Percentiles rank a stretch among this genome's conserved stretches.
Evolutionary conservation across 73 alveolate genomes (phyloP).

Genomic region (Paramecium sexaurelia): DNA sequence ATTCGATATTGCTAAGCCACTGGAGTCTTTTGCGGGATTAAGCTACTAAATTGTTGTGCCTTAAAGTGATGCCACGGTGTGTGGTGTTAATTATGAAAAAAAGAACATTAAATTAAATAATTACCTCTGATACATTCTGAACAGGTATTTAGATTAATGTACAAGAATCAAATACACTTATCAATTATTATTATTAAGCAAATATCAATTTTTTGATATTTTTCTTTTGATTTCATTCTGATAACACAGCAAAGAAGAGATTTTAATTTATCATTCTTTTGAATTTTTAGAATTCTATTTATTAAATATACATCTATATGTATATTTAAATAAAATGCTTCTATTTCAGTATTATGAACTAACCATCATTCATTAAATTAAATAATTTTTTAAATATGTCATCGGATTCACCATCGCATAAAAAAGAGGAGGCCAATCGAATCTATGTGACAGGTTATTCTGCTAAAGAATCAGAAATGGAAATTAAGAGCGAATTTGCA

Average conservation of each 20-base stretch:
- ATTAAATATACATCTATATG: background rate
- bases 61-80: background rate
- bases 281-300: background rate
- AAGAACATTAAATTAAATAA: slow-evolving; percentile 12
- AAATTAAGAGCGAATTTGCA: background rate
- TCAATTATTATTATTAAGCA: background rate
- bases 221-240: background rate
- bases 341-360: background rate
- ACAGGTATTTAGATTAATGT: slow-evolving; percentile 36
- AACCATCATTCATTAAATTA: slow-evolving; percentile 1
- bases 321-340: background rate
- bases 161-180: background rate
- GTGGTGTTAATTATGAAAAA: slow-evolving; percentile 28
- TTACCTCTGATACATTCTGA: slow-evolving; percentile 47
- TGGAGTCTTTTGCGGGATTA: background rate
- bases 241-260: background rate
- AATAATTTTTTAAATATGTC: slow-evolving; percentile 8
- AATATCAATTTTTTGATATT: background rate
- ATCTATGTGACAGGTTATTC: slow-evolving; percentile 43
- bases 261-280: background rate
- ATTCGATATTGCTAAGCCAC: slow-evolving; percentile 33
- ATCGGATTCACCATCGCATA: slow-evolving; percentile 5
- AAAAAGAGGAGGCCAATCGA: slow-evolving; percentile 20
- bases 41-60: slow-evolving; percentile 15
- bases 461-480: slow-evolving; percentile 20